Evolutionary conservation across 139 green algal species (phyloP).

Genomic region (Coelastrella sp.): DNA sequence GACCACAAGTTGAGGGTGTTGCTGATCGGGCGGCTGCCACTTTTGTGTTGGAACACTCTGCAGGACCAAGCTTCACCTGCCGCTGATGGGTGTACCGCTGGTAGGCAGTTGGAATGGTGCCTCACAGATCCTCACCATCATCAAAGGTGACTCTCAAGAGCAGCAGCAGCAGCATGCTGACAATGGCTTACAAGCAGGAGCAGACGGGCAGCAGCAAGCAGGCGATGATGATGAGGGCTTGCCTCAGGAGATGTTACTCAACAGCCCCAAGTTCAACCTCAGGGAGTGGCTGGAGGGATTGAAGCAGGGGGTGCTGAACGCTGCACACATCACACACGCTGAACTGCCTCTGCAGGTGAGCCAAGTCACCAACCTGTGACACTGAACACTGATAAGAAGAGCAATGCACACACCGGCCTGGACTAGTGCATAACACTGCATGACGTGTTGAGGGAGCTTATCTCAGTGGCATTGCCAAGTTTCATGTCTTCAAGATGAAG

Average conservation of each 20-base stretch:
- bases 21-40: too few relatives aligned
- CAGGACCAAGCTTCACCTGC: constrained; percentile 38
- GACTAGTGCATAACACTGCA: too few relatives aligned
- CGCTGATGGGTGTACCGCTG: constrained; percentile 48
- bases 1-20: too few relatives aligned
- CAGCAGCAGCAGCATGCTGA: not conserved
- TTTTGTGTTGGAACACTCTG: not conserved
- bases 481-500: too few relatives aligned
- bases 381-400: too few relatives aligned
- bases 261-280: constrained; percentile 14
- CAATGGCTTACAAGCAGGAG: not conserved
- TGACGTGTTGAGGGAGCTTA: too few relatives aligned
- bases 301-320: constrained; percentile 47
- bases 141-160: not conserved
- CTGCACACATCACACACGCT: constrained; percentile 39
- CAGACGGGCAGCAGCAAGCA: constrained; percentile 2
- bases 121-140: constrained; percentile 45
- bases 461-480: too few relatives aligned
- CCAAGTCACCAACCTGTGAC: not conserved
- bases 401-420: too few relatives aligned
- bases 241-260: not conserved
- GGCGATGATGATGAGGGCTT: constrained; percentile 24
- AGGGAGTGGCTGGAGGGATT: constrained; percentile 44
- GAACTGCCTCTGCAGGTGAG: constrained; percentile 53
- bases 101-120: not conserved